Evolutionary conservation across 441 rosid genomes (phyloP).

Genomic region (Croton setiger): DNA sequence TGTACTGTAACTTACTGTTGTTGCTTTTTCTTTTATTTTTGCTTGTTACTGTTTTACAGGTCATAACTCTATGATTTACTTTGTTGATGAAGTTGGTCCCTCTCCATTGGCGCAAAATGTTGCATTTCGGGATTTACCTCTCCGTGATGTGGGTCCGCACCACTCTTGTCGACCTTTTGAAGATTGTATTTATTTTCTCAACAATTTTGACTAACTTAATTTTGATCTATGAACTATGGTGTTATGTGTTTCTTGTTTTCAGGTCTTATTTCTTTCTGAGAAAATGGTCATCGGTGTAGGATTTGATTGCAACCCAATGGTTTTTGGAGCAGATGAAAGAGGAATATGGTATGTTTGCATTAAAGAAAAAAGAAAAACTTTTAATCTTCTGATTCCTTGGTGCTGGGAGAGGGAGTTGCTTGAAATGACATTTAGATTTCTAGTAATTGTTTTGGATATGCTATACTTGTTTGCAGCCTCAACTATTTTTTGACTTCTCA

Average conservation of each 20-base stretch:
- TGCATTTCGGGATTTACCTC: slow-evolving; percentile 91
- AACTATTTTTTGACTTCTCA: background rate
- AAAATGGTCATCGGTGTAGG: slow-evolving; percentile 93
- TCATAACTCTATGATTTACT: slow-evolving; percentile 95
- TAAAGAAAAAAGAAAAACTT: no score
- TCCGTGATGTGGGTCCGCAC: slow-evolving; percentile 99
- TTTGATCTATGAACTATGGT: slow-evolving; percentile 19
- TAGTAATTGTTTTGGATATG: background rate
- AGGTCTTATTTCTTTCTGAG: slow-evolving; percentile 93
- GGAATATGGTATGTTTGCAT: slow-evolving; percentile 71
- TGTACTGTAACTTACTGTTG: slow-evolving; percentile 11
- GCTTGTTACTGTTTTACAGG: slow-evolving; percentile 45
- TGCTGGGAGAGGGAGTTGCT: background rate
- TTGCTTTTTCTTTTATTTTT: slow-evolving; percentile 23
- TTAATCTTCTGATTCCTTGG: background rate
- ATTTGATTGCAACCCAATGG: slow-evolving; percentile 90
- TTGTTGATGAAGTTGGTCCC: slow-evolving; percentile 97
- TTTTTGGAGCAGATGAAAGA: slow-evolving; percentile 90
- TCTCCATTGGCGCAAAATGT: slow-evolving; percentile 93
- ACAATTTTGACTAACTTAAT: slow-evolving; percentile 22
- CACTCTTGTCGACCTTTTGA: slow-evolving; percentile 47
- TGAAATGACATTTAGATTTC: background rate
- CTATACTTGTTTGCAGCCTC: background rate
- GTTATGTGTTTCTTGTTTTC: slow-evolving; percentile 20
- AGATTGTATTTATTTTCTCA: slow-evolving; percentile 23